Conservation (phyloP, 768 basidiomycete species). For the Mrakia hoshinonis region DNA sequence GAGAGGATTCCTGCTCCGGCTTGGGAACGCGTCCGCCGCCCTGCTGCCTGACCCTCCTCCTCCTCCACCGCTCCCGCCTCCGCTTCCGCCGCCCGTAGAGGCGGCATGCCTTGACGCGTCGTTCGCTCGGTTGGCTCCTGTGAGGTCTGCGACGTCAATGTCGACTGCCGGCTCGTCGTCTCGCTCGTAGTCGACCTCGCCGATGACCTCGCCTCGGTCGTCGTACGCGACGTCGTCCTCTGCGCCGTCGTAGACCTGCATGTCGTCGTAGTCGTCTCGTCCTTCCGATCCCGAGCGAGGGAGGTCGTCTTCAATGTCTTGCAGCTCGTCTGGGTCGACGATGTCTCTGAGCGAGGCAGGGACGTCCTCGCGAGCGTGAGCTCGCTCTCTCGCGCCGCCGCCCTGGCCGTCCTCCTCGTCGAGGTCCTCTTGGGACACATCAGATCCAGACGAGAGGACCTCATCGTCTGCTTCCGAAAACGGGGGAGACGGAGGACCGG, state of each 20-base stretch:
- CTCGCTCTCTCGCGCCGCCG: too few relatives aligned
- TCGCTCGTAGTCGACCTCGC: not conserved
- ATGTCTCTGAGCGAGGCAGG: too few relatives aligned
- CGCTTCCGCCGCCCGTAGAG: not conserved
- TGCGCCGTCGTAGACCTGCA: not conserved
- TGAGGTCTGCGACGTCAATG: not conserved
- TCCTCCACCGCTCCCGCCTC: not conserved
- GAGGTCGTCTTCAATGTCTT: too few relatives aligned
- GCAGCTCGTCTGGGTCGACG: too few relatives aligned
- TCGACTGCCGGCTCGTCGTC: not conserved
- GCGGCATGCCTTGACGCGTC: not conserved
- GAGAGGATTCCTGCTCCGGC: not conserved
- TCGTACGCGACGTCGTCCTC: not conserved
- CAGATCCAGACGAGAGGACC: too few relatives aligned
- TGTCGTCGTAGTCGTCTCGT: not conserved
- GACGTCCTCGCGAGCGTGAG: too few relatives aligned
- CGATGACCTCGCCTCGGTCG: not conserved
- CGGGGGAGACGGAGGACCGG: too few relatives aligned
- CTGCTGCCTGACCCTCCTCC: slow-evolving; percentile 3
- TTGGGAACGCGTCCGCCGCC: not conserved
- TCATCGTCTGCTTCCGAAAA: too few relatives aligned
- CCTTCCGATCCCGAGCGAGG: not conserved
- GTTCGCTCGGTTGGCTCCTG: not conserved
- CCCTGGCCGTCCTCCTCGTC: too few relatives aligned
- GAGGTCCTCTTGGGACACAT: too few relatives aligned